Base-by-base conservation (phyloP, 78 protist species). In the Dictyostelium capitatum region DNA sequence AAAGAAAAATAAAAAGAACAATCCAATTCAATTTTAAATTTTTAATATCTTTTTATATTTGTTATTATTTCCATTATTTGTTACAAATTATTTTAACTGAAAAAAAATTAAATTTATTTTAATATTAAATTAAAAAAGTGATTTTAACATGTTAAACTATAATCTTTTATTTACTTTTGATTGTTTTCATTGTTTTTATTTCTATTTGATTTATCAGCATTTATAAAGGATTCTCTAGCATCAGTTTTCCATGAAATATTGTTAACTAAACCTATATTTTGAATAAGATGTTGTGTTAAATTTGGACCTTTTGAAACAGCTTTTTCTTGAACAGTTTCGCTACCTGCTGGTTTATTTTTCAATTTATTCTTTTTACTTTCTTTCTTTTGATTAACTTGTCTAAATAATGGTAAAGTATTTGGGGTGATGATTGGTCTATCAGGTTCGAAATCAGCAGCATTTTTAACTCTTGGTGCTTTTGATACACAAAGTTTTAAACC, bases 371-470 rank as follows among this genome's bases (percentile, higher is more conserved):
- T 30, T 47, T 51, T 6, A 19, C 9, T 79, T 15, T 80, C 79
- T 62, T 82, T 47, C 43, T 41, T 72, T 4, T 80, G 32, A 54
- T 56, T 82, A 17, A 47, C 32, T 37, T 56, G 85, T 59, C 74
- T 53, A 37, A 73, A 95, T 70, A 89, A 54, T 7, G 97, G 97
- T 0, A 95, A 54, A 25, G 97, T 41, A 67, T 83, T 81, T 5
- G 97, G 97, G 17, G 97, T 91, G 84, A 79, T 17, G 30, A 96
- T 91, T 4, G 94, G 95, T 46, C 32, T 23, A 9, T 59, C 93
- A 6, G 87, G 91, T 62, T 51, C 80, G 28, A 64, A 81, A 28
- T 87, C 92, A 6, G 87, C 48, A 1, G 91, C 69, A 37, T 90
- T 83, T 47, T 80, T 79, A 62, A 48, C 53, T 51, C 97, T 70